These are phyloP conservation scores for thale cress (Arabidopsis thaliana) DNA, from an alignment of 345 rosid genomes.

Conservation along the genomic window DNA sequence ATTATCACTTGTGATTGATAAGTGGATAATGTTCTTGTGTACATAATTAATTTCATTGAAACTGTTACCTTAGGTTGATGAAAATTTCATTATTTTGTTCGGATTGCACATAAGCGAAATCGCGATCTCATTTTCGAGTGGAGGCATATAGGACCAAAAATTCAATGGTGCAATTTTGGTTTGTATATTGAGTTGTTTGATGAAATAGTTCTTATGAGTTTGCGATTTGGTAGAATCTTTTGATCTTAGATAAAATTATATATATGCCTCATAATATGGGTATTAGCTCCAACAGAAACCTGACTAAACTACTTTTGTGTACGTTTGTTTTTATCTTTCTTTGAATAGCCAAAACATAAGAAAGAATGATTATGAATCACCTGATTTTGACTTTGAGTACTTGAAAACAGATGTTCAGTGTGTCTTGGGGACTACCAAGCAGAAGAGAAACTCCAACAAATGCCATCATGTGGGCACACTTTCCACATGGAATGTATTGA, in stretches of 20 bases:
- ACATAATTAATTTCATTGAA: background rate
- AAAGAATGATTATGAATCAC: constrained; percentile 59
- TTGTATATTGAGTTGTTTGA: background rate
- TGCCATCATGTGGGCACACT: constrained; percentile 79
- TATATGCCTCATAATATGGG: constrained; percentile 20
- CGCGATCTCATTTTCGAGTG: constrained; percentile 5
- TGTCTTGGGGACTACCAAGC: constrained; percentile 82
- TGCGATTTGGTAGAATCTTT: constrained; percentile 7
- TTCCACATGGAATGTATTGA: constrained; percentile 92
- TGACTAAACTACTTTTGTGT: constrained; percentile 12
- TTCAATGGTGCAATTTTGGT: constrained; percentile 13
- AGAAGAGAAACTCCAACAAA: constrained; percentile 79
- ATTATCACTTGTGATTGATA: constrained; percentile 35
- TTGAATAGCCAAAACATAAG: constrained; percentile 62
- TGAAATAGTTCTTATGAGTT: constrained; percentile 8
- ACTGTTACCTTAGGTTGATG: background rate
- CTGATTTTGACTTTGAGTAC: constrained; percentile 51
- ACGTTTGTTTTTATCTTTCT: constrained; percentile 44
- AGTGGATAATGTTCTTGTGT: background rate
- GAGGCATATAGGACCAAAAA: background rate
- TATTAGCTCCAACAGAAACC: constrained; percentile 3
- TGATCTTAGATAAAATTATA: background rate
- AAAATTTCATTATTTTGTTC: background rate
- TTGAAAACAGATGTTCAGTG: constrained; percentile 75
- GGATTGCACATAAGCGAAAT: background rate